Evolutionary conservation across 2,329 filamentous ascomycete genomes (phyloP).

Genomic region (Colletotrichum costaricense): DNA sequence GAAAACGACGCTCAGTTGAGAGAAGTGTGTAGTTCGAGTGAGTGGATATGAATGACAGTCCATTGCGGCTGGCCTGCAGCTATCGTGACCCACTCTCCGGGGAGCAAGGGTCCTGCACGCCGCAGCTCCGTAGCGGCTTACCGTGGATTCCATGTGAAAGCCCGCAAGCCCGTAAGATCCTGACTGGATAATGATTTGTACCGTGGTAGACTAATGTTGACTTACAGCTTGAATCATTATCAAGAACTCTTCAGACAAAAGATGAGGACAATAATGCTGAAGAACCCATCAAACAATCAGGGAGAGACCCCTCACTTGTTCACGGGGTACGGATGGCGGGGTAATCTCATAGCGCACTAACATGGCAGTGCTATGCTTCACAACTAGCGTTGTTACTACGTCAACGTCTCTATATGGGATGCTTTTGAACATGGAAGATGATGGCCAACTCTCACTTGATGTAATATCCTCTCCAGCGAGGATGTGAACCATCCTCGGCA

Average conservation of each 20-base stretch:
- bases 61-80: slow-evolving; percentile 8
- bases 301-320: neutral
- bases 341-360: neutral
- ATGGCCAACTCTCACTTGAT: neutral
- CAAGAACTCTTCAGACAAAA: too few relatives aligned
- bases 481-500: too few relatives aligned
- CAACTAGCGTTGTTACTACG: neutral
- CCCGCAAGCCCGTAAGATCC: neutral
- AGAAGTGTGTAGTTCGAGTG: neutral
- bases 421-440: neutral
- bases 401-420: neutral
- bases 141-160: neutral
- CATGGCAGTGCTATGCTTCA: neutral
- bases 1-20: too few relatives aligned
- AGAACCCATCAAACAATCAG: neutral
- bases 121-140: slow-evolving; percentile 1
- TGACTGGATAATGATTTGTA: neutral
- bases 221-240: too few relatives aligned
- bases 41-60: neutral
- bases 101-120: slow-evolving; percentile 1
- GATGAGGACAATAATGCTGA: neutral
- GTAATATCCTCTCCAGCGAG: neutral
- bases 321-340: neutral
- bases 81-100: slow-evolving; percentile 24
- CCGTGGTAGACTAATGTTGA: too few relatives aligned